Base-by-base conservation (phyloP, 306 rosid species). In the Prunus campanulata region DNA sequence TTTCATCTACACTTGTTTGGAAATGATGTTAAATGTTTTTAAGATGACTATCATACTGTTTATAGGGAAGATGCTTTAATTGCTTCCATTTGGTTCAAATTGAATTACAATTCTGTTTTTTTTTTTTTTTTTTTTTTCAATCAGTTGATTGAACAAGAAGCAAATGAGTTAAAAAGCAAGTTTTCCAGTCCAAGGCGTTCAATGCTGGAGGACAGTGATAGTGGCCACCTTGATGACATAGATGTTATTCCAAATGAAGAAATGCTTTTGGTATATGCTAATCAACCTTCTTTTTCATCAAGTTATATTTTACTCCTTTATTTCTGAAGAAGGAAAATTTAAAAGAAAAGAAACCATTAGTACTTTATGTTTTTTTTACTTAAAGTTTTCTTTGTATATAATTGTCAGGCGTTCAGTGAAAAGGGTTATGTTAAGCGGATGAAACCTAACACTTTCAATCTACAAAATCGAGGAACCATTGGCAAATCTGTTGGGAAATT, bases 401-500 rank as follows among this genome's bases (percentile, higher is more conserved):
- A 57, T 63, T 79, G 82, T 80, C 85, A 95, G 99, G 92, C 93
- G 35, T 56, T 95, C 63, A 95, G 99, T 81, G 99, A 92, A 83
- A 95, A 95, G 74, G 97, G 99, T 55, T 95, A 95, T 86, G 86
- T 92, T 77, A 95, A 95, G 85, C 88, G 97, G 77, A 95, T 95
- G 99, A 95, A 88, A 83, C 97, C 97, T 32, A 80, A 62, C 80
- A 95, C 96, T 74, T 95, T 95, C 81, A 95, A 83, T 89, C 91
- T 91, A 60, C 99, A 95, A 80, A 75, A 83, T 84, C 97, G 99
- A 76, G 99, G 99, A 54, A 95, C 99, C 77, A 92, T 95, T 68
- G 99, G 99, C 77, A 95, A 95, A 89, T 95, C 99, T 80, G 97
- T 95, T 46, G 99, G 99, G 72, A 95, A 95, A 81, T 85, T 95